Conservation (phyloP, 2,329 filamentous ascomycete species). For the Penicillium occitanis region DNA sequence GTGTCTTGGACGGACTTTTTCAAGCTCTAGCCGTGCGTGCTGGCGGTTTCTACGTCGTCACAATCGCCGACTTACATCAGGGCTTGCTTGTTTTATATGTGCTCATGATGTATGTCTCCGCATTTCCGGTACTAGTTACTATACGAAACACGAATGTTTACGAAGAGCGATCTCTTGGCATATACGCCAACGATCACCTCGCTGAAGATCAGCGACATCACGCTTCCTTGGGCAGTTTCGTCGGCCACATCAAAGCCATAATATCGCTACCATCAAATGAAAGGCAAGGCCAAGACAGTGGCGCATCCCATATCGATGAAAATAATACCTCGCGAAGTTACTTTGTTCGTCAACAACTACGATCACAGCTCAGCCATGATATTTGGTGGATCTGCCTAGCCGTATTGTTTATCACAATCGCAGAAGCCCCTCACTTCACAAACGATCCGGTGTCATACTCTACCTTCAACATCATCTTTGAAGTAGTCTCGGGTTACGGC, state of each 20-base stretch:
- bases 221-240: conserved; percentile 27
- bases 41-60: conserved; percentile 66
- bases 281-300: neutral
- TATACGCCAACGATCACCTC: conserved; percentile 37
- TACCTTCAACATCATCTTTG: conserved; percentile 59
- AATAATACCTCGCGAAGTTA: conserved; percentile 41
- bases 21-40: conserved; percentile 62
- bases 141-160: conserved; percentile 68
- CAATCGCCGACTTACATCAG: conserved; percentile 56
- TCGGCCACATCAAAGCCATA: conserved; percentile 31
- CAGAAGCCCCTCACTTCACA: conserved; percentile 59
- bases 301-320: conserved; percentile 24
- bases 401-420: conserved; percentile 59
- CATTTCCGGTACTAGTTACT: conserved; percentile 38
- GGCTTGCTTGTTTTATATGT: conserved; percentile 60
- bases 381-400: conserved; percentile 65
- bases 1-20: conserved; percentile 65
- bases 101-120: conserved; percentile 44
- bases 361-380: conserved; percentile 66
- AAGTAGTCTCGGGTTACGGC: conserved; percentile 54
- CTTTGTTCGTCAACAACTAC: conserved; percentile 58
- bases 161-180: conserved; percentile 65
- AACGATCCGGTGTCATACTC: conserved; percentile 54
- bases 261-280: conserved; percentile 24
- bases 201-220: conserved; percentile 25